Evolutionary conservation across 2,329 filamentous ascomycete genomes (phyloP).

Genomic region (Hypoxylon sp.): DNA sequence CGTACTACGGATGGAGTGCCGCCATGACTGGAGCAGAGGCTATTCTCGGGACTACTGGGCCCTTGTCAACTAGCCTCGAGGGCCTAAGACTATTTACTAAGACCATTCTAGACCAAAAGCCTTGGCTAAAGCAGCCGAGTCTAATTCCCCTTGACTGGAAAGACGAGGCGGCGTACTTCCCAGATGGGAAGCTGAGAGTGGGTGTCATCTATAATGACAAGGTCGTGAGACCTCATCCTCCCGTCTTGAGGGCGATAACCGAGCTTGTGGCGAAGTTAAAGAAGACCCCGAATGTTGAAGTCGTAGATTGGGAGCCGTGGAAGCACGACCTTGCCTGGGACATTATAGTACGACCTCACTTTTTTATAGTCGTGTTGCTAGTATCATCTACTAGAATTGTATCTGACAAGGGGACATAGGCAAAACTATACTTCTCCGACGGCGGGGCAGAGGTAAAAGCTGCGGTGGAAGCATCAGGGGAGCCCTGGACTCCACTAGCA

Average conservation of each 20-base stretch:
- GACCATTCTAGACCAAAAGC: conserved; percentile 50
- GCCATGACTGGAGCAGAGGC: conserved; percentile 61
- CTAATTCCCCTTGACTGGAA: conserved; percentile 48
- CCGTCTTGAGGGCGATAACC: conserved; percentile 69
- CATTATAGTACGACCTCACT: conserved; percentile 50
- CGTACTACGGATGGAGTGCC: conserved; percentile 56
- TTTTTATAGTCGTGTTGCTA: neutral
- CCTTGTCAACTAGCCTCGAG: conserved; percentile 66
- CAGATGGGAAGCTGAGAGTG: conserved; percentile 68
- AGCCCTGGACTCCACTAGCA: conserved; percentile 71
- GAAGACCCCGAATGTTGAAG: conserved; percentile 64
- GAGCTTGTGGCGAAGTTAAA: conserved; percentile 67
- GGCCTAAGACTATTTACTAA: conserved; percentile 62
- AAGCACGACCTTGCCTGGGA: conserved; percentile 66
- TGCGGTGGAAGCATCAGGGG: conserved; percentile 66
- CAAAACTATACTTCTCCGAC: conserved; percentile 71
- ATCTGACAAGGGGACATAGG: conserved; percentile 38
- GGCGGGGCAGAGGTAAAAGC: conserved; percentile 68
- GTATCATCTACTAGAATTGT: neutral
- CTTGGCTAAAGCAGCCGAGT: conserved; percentile 50
- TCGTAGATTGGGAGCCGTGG: conserved; percentile 69
- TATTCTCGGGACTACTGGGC: conserved; percentile 66
- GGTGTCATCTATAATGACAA: conserved; percentile 72
- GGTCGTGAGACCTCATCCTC: conserved; percentile 72
- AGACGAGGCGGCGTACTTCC: conserved; percentile 31